Percentiles rank a stretch among this genome's conserved stretches.
Evolutionary conservation across 1,139 yeast genomes (phyloP).

Genomic region (Kodamaea anthophila): DNA sequence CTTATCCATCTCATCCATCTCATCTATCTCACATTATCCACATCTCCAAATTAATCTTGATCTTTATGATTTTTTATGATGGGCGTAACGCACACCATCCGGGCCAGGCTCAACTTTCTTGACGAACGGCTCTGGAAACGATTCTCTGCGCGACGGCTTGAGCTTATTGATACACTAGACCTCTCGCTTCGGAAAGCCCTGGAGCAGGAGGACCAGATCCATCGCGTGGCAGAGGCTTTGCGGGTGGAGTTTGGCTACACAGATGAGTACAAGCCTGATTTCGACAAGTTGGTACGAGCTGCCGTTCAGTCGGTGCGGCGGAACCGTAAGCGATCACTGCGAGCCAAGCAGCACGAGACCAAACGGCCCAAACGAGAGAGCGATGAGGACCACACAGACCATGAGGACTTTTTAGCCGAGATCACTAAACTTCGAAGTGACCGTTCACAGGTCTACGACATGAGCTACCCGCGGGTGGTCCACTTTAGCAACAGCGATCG

Average conservation of each 20-base stretch:
- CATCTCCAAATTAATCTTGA: too few species aligned
- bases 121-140: slow-evolving; percentile 86
- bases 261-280: slow-evolving; percentile 53
- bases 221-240: slow-evolving; percentile 67
- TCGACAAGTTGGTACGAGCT: slow-evolving; percentile 84
- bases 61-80: slow-evolving; percentile 9
- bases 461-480: slow-evolving; percentile 29
- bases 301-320: slow-evolving; percentile 68
- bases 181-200: slow-evolving; percentile 79
- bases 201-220: slow-evolving; percentile 82
- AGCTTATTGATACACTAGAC: slow-evolving; percentile 75
- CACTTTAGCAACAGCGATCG: slow-evolving; percentile 28
- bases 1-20: too few species aligned
- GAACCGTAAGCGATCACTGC: slow-evolving; percentile 38
- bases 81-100: slow-evolving; percentile 77
- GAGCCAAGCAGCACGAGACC: slow-evolving; percentile 14
- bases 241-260: slow-evolving; percentile 73
- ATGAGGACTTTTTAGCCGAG: slow-evolving; percentile 26
- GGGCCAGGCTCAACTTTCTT: slow-evolving; percentile 64
- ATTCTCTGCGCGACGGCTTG: slow-evolving; percentile 82
- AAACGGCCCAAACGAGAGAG: slow-evolving; percentile 5
- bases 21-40: too few species aligned
- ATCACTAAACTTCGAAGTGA: slow-evolving; percentile 32
- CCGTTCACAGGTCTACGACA: slow-evolving; percentile 29
- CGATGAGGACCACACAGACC: slow-evolving; percentile 2